These are phyloP conservation scores for Metschnikowia kunwiensis DNA, from an alignment of 805 yeast genomes.

Conservation along the genomic window DNA sequence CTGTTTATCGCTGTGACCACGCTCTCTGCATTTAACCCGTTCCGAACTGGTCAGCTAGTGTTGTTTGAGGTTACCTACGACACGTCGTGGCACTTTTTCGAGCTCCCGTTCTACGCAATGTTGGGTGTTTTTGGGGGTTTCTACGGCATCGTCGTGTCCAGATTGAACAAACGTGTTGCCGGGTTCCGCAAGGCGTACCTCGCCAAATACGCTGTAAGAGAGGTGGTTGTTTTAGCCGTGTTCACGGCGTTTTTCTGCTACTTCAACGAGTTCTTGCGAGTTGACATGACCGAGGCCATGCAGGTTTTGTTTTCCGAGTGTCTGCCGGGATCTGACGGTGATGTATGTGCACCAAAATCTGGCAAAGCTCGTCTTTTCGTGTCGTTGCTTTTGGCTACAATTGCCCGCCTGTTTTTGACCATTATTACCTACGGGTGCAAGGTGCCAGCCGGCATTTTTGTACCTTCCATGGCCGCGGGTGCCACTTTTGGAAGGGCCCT, in stretches of 20 bases:
- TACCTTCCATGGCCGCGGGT: slow-evolving; percentile 96
- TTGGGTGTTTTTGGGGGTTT: slow-evolving; percentile 90
- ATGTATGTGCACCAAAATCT: slow-evolving; percentile 34
- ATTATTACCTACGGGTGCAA: slow-evolving; percentile 87
- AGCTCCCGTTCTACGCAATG: slow-evolving; percentile 72
- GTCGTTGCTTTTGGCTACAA: slow-evolving; percentile 66
- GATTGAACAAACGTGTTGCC: slow-evolving; percentile 71
- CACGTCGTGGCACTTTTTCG: slow-evolving; percentile 81
- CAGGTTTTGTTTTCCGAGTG: slow-evolving; percentile 86
- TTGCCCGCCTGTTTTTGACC: slow-evolving; percentile 66
- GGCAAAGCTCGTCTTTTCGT: slow-evolving; percentile 38
- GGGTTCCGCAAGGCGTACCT: slow-evolving; percentile 73
- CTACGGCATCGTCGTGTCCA: slow-evolving; percentile 76
- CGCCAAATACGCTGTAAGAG: slow-evolving; percentile 57
- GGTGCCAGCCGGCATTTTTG: slow-evolving; percentile 97
- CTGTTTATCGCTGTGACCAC: slow-evolving; percentile 84
- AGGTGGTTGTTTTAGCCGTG: slow-evolving; percentile 63
- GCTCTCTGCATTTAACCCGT: slow-evolving; percentile 80
- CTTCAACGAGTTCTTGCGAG: slow-evolving; percentile 72
- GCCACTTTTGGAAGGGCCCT: slow-evolving; percentile 89
- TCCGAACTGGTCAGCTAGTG: slow-evolving; percentile 91
- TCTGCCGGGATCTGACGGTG: slow-evolving; percentile 42
- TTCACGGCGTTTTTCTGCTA: slow-evolving; percentile 77
- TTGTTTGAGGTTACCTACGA: slow-evolving; percentile 89
- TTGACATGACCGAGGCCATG: slow-evolving; percentile 97